Conservation (phyloP, 2,329 filamentous ascomycete species). For the Alternaria ethzedia region DNA sequence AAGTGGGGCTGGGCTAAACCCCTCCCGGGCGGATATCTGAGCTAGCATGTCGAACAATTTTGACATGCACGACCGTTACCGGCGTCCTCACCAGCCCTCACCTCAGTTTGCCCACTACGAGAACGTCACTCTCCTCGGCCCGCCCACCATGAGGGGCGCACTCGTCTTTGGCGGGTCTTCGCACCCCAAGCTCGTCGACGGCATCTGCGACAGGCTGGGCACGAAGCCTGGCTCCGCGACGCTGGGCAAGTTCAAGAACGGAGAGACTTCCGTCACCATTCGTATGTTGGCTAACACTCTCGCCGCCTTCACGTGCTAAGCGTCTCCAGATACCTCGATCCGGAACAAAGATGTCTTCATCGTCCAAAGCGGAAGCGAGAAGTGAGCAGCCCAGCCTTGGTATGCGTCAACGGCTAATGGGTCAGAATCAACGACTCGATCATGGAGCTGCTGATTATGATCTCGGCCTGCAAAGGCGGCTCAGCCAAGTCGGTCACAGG, state of each 20-base stretch:
- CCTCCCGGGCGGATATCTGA: constrained; percentile 11
- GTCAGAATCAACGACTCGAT: constrained; percentile 91
- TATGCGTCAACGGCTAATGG: constrained; percentile 29
- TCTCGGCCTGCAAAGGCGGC: constrained; percentile 96
- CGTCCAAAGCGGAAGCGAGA: constrained; percentile 92
- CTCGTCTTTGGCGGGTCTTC: constrained; percentile 72
- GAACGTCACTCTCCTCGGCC: constrained; percentile 40
- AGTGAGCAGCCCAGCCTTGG: constrained; percentile 51
- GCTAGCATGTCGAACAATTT: constrained; percentile 35
- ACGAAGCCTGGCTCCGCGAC: constrained; percentile 65
- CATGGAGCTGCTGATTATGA: constrained; percentile 99
- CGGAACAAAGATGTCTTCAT: constrained; percentile 99
- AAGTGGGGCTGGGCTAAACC: constrained; percentile 9
- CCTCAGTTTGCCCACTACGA: constrained; percentile 34
- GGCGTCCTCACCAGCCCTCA: constrained; percentile 20
- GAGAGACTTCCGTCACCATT: constrained; percentile 73
- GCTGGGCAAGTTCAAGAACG: constrained; percentile 72
- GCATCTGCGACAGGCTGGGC: constrained; percentile 70
- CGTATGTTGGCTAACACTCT: constrained; percentile 48
- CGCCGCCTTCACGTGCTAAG: constrained; percentile 22
- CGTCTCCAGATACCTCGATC: constrained; percentile 66
- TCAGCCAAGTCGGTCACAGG: constrained; percentile 96
- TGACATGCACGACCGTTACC: constrained; percentile 16
- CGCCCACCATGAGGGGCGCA: constrained; percentile 66
- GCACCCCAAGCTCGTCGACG: constrained; percentile 68